These are phyloP conservation scores for Botrytis fabae DNA, from an alignment of 2,329 filamentous ascomycete genomes.

Conservation along the genomic window DNA sequence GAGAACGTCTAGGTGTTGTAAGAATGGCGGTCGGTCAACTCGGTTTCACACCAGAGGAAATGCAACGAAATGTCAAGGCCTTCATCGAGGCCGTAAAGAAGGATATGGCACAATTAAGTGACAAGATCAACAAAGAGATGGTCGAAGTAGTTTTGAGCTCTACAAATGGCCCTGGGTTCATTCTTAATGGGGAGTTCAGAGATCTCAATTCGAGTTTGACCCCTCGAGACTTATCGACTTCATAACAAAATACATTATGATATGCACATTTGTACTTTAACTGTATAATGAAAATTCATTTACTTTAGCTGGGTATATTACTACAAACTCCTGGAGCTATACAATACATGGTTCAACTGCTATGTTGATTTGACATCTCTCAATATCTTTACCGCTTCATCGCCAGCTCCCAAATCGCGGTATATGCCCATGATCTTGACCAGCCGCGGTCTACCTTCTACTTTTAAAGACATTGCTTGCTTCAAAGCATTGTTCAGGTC, in stretches of 20 bases:
- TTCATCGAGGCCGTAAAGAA: slow-evolving; percentile 76
- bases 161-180: slow-evolving; percentile 83
- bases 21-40: slow-evolving; percentile 90
- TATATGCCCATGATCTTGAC: slow-evolving; percentile 61
- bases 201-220: slow-evolving; percentile 58
- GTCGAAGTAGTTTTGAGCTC: slow-evolving; percentile 80
- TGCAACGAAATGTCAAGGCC: slow-evolving; percentile 79
- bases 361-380: slow-evolving; percentile 36
- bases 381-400: slow-evolving; percentile 56
- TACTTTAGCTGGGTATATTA: slow-evolving; percentile 33
- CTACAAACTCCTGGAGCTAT: slow-evolving; percentile 49
- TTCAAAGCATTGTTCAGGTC: slow-evolving; percentile 65
- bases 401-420: slow-evolving; percentile 59
- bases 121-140: slow-evolving; percentile 69
- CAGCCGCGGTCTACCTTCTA: slow-evolving; percentile 45
- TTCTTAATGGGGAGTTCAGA: slow-evolving; percentile 76
- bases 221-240: slow-evolving; percentile 52
- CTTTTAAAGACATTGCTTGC: slow-evolving; percentile 50
- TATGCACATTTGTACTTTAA: slow-evolving; percentile 43
- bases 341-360: slow-evolving; percentile 27
- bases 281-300: slow-evolving; percentile 41
- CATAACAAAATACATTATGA: slow-evolving; percentile 35
- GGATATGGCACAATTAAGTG: slow-evolving; percentile 67
- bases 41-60: slow-evolving; percentile 81
- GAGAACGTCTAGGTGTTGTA: slow-evolving; percentile 81